Evolutionary conservation across 805 yeast species (phyloP).

Genomic region (Candida piceae): DNA sequence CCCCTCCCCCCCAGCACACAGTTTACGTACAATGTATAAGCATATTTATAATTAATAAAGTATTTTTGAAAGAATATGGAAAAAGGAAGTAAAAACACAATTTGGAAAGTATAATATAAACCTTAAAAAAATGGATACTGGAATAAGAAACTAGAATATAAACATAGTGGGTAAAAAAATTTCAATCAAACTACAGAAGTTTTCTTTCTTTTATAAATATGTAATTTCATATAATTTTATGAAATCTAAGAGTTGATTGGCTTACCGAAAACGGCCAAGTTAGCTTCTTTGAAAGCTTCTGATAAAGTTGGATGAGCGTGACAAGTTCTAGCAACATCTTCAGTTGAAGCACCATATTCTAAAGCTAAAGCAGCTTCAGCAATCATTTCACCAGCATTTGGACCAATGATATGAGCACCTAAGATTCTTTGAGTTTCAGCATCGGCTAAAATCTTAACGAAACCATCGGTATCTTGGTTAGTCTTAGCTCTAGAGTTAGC

Average conservation of each 20-base stretch:
- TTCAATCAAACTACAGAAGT: too few relatives aligned
- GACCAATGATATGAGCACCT: conserved; percentile 96
- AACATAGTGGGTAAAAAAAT: too few relatives aligned
- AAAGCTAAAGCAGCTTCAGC: conserved; percentile 97
- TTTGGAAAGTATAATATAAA: too few relatives aligned
- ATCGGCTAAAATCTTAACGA: conserved; percentile 92
- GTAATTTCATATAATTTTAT: too few relatives aligned
- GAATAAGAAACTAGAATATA: too few relatives aligned
- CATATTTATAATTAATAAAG: too few relatives aligned
- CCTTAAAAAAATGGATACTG: too few relatives aligned
- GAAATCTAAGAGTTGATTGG: conserved; percentile 71
- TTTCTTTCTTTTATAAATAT: too few relatives aligned
- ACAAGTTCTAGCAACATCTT: conserved; percentile 94
- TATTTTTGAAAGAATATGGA: too few relatives aligned
- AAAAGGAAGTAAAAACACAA: too few relatives aligned
- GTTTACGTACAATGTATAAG: too few relatives aligned
- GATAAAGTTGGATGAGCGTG: conserved; percentile 98
- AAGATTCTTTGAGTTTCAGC: conserved; percentile 94
- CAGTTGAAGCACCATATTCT: conserved; percentile 98
- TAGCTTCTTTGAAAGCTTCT: conserved; percentile 98
- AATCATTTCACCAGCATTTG: conserved; percentile 99
- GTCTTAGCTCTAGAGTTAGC: conserved; percentile 99
- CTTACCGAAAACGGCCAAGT: conserved; percentile 84
- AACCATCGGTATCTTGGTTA: conserved; percentile 93
- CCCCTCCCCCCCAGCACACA: too few relatives aligned